A percentile compares a stretch with the other conserved stretches of the same genome.
Conservation (phyloP, 805 yeast genomes). For the Nakazawaea pomicola region DNA sequence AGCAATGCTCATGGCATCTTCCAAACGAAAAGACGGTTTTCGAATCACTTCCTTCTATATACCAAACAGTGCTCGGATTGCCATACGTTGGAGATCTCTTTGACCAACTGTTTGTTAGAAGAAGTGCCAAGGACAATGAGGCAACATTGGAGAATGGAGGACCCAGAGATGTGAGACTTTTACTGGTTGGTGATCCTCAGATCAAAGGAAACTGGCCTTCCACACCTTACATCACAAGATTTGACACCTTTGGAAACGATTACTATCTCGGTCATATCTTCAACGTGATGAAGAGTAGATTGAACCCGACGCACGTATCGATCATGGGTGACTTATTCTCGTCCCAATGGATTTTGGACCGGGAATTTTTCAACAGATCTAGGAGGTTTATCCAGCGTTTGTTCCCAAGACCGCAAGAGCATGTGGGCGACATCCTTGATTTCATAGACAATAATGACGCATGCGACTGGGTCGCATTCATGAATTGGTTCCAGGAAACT, state of each 20-base stretch:
- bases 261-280: slow-evolving; percentile 83
- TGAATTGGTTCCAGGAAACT: slow-evolving; percentile 27
- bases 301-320: slow-evolving; percentile 74
- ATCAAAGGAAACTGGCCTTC: slow-evolving; percentile 81
- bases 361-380: slow-evolving; percentile 80
- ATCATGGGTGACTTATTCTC: slow-evolving; percentile 93
- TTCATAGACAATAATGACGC: slow-evolving; percentile 44
- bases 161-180: slow-evolving; percentile 50
- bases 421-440: slow-evolving; percentile 44
- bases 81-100: slow-evolving; percentile 32
- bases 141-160: slow-evolving; percentile 16
- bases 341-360: slow-evolving; percentile 90
- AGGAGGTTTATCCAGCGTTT: slow-evolving; percentile 66
- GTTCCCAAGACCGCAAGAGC: slow-evolving; percentile 52
- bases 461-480: slow-evolving; percentile 48
- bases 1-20: slow-evolving; percentile 58
- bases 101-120: slow-evolving; percentile 23
- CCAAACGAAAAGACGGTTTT: slow-evolving; percentile 19
- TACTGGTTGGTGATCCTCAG: slow-evolving; percentile 96
- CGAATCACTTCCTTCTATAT: slow-evolving; percentile 14
- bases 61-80: slow-evolving; percentile 15
- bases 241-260: slow-evolving; percentile 91
- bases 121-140: slow-evolving; percentile 15
- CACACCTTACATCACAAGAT: slow-evolving; percentile 64
- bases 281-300: slow-evolving; percentile 52